phyloP scores from a whole-genome alignment of 2,329 filamentous ascomycete genomes.

The Zasmidium cellare region DNA sequence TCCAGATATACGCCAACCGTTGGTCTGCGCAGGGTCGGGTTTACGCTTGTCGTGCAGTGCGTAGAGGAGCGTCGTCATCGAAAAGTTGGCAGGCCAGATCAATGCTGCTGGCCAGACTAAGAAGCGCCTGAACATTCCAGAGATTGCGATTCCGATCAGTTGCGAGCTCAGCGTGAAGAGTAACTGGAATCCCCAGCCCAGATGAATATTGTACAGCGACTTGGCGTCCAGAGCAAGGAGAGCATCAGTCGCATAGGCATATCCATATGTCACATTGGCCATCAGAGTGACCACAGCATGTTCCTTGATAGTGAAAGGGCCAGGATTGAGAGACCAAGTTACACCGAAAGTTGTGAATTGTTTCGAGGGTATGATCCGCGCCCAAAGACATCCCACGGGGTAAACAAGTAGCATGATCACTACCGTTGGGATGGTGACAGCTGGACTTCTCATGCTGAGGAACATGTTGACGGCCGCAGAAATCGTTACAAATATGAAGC shows the following conservation, averaged over 20 bases:
- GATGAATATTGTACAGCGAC: constrained; percentile 72
- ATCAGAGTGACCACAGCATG: constrained; percentile 47
- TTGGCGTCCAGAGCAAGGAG: constrained; percentile 75
- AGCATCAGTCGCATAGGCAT: constrained; percentile 41
- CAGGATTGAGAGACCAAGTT: constrained; percentile 42
- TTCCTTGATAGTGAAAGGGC: constrained; percentile 60
- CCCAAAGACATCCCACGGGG: constrained; percentile 79
- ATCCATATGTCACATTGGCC: constrained; percentile 24
- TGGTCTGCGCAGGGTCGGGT: constrained; percentile 52
- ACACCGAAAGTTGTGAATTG: constrained; percentile 33
- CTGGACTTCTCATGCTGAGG: constrained; percentile 85
- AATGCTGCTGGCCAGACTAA: constrained; percentile 81
- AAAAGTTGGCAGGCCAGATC: constrained; percentile 87
- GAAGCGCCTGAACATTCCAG: constrained; percentile 76
- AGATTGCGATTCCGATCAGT: constrained; percentile 81
- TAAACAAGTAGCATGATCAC: constrained; percentile 83
- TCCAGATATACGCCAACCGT: constrained; percentile 77
- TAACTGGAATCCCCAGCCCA: constrained; percentile 74
- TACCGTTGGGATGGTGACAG: constrained; percentile 82
- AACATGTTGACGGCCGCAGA: constrained; percentile 65
- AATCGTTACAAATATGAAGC: constrained; percentile 46
- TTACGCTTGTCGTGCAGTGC: constrained; percentile 83
- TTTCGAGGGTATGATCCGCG: constrained; percentile 61
- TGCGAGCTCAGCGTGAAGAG: constrained; percentile 83
- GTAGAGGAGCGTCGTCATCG: constrained; percentile 85